Evolutionary conservation across 225 moss, liverwort and hornwort genomes (phyloP).

Genomic region (Bryum argenteum): DNA sequence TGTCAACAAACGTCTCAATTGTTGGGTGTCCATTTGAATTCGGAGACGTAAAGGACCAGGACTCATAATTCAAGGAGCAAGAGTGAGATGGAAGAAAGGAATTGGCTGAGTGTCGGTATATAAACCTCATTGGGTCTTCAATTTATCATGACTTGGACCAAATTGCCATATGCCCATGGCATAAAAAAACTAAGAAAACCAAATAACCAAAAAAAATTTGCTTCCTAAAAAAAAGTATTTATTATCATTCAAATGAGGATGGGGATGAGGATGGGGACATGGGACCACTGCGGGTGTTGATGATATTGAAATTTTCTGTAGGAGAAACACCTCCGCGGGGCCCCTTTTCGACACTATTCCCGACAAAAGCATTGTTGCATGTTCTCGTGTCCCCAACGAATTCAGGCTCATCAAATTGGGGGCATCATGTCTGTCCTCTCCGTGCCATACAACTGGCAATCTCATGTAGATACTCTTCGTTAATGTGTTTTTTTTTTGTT

Average conservation of each 20-base stretch:
- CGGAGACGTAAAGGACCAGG: background rate
- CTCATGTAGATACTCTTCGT: background rate
- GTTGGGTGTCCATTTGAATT: background rate
- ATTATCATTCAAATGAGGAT: background rate
- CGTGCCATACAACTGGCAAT: constrained; percentile 2
- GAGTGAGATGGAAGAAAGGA: background rate
- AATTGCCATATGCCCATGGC: background rate
- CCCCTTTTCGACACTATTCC: background rate
- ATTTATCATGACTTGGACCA: background rate
- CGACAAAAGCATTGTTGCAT: constrained; percentile 21
- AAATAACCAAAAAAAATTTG: too few species aligned
- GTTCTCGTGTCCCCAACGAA: background rate
- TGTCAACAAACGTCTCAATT: background rate
- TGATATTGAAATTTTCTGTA: constrained; percentile 18
- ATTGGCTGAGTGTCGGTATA: constrained; percentile 5
- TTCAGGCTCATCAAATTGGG: background rate
- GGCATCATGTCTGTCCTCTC: background rate
- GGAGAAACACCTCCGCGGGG: background rate
- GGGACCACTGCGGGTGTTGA: background rate
- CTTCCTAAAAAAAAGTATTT: too few species aligned
- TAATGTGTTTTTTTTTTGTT: too few species aligned
- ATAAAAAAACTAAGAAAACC: too few species aligned
- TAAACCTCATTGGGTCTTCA: background rate
- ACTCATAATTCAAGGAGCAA: constrained; percentile 9
- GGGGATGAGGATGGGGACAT: background rate